Evolutionary conservation across 768 basidiomycete species (phyloP).

Genomic region (Lentinula edodes): DNA sequence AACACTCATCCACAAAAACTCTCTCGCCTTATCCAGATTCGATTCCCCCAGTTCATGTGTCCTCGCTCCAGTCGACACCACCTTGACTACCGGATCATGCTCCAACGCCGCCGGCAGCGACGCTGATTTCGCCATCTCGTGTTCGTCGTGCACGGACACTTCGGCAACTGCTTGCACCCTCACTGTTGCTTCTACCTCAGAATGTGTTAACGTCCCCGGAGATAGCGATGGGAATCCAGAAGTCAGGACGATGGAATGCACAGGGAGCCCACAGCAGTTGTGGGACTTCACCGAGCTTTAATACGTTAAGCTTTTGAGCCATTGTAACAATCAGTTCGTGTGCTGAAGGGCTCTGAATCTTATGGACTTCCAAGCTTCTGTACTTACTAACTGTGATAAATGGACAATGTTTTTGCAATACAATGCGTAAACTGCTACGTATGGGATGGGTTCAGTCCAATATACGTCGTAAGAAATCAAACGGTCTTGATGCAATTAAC

Average conservation of each 20-base stretch:
- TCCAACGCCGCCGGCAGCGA: neutral
- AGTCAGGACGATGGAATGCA: neutral
- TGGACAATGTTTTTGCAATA: too few species aligned
- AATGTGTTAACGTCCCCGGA: constrained; percentile 2
- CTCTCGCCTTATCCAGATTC: neutral
- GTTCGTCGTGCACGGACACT: neutral
- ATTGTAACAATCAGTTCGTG: too few species aligned
- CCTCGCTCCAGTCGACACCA: neutral
- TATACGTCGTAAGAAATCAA: too few species aligned
- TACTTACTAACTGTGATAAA: too few species aligned
- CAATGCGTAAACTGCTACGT: too few species aligned
- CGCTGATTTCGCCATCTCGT: neutral
- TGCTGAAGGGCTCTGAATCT: too few species aligned
- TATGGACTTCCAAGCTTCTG: too few species aligned
- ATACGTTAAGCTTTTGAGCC: neutral
- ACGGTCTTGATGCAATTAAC: too few species aligned
- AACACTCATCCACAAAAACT: neutral
- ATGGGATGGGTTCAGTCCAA: too few species aligned
- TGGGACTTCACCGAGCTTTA: neutral
- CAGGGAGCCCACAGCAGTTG: neutral
- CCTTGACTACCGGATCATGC: neutral
- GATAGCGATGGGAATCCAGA: neutral
- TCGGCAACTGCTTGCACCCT: neutral
- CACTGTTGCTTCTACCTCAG: neutral
- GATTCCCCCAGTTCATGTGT: neutral